Conservation (phyloP, 768 basidiomycete genomes). For the Termitomyces sp. region DNA sequence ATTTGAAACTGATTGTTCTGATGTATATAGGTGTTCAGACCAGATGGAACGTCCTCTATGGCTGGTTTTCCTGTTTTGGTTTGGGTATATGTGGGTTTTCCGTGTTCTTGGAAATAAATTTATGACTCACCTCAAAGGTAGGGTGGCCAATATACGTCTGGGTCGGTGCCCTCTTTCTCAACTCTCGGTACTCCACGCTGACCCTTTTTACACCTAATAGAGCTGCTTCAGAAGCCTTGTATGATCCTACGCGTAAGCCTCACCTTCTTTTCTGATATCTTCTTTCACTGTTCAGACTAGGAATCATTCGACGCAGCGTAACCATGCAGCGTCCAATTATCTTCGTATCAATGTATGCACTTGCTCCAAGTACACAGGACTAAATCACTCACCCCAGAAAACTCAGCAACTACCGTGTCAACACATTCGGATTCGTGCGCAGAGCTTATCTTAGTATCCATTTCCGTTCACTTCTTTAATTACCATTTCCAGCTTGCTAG, state of each 20-base stretch:
- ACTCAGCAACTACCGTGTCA: constrained; percentile 52
- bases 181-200: neutral
- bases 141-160: constrained; percentile 47
- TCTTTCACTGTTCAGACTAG: constrained; percentile 24
- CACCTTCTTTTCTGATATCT: neutral
- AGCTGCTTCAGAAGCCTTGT: constrained; percentile 36
- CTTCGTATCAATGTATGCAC: constrained; percentile 47
- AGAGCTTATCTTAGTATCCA: neutral
- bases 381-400: neutral
- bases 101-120: neutral
- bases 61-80: constrained; percentile 34
- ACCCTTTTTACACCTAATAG: constrained; percentile 21
- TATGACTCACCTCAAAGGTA: constrained; percentile 13
- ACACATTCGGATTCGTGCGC: constrained; percentile 55
- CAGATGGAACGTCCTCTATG: constrained; percentile 20
- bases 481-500: constrained; percentile 39
- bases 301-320: constrained; percentile 45
- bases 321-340: constrained; percentile 48
- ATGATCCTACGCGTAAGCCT: constrained; percentile 44
- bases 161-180: constrained; percentile 24
- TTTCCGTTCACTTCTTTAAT: neutral
- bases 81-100: constrained; percentile 32
- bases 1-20: neutral
- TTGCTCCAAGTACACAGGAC: neutral
- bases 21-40: constrained; percentile 31